Base-by-base conservation (phyloP, 176 grass and related monocot genomes). In the Lolium rigidum region DNA sequence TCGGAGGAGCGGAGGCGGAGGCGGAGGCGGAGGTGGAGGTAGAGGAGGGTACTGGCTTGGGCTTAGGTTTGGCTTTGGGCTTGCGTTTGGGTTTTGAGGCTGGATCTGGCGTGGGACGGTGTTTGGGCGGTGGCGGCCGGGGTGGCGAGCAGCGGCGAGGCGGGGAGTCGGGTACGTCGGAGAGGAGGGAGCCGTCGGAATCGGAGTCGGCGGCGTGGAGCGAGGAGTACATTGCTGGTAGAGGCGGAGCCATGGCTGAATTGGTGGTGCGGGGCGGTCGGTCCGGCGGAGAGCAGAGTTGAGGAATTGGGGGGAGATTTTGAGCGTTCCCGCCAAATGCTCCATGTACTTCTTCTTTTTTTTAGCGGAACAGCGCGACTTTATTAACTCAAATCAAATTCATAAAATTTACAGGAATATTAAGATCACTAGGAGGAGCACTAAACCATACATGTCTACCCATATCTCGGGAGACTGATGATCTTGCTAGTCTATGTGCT, bases 111-210 rank as follows among this genome's bases (percentile, higher is more conserved):
- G 59, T 82, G 21, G 62, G 38, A 4, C 76, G 78, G 31, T 50
- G 52, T 9, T 88, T 90, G 28, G 79, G 80, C 74, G 85, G 86
- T 1, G 76, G 49, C 2, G 78, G 83, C 1, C 71, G 86, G 59
- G 87, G 85, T 9, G 79, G 80, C 10, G 81, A 24, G 62, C 86
- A 49, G 63, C 71, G 54, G 58, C 84, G 88, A 7, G 90, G 82
- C 17, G 93, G 92, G 31, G 93, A 94, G 35, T 79, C 79, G 54
- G 96, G 95, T 43, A 95, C 81, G 70, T 82, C 86, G 74, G 93
- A 95, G 78, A 91, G 80, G 82, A 89, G 90, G 70, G 91, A 92
- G 10, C 77, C 93, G n/a, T 95, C 91, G 10, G 93, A 95, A 11
- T 92, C 93, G 6, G 93, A 95, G 28, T 87, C 93, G 71, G 89